These are phyloP conservation scores for Phoenix roebelenii DNA, from an alignment of 176 grass and related monocot genomes.

Conservation along the genomic window DNA sequence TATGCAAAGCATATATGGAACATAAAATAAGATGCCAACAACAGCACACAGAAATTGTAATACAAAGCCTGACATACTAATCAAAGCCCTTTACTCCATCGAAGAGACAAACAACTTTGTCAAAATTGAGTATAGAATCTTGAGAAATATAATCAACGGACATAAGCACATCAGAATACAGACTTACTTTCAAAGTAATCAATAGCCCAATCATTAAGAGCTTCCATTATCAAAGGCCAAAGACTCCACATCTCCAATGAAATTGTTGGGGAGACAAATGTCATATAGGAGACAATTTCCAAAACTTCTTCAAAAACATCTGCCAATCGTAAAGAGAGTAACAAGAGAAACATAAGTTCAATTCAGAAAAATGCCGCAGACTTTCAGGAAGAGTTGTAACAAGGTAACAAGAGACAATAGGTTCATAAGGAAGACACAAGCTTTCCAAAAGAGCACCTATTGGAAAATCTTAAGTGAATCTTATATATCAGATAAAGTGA, in stretches of 20 bases:
- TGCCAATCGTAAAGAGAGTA: conserved; percentile 13
- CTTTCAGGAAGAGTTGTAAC: not conserved
- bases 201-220: conserved; percentile 81
- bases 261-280: conserved; percentile 81
- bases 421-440: not conserved
- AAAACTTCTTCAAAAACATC: conserved; percentile 97
- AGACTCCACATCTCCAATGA: conserved; percentile 88
- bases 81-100: too few species aligned
- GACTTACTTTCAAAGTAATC: conserved; percentile 91
- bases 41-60: too few species aligned
- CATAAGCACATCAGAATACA: not conserved
- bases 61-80: too few species aligned
- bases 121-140: too few species aligned
- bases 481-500: too few species aligned
- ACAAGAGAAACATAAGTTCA: conserved; percentile 7
- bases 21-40: too few species aligned
- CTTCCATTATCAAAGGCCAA: conserved; percentile 78
- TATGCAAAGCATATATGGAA: too few species aligned
- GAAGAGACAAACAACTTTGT: too few species aligned
- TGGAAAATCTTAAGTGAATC: too few species aligned
- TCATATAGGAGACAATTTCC: conserved; percentile 89
- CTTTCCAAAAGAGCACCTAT: too few species aligned
- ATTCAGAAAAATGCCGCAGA: not conserved
- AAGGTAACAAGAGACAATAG: not conserved
- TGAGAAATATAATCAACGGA: too few species aligned